phyloP scores from a whole-genome alignment of 345 rosid genomes.

The Sonneratia caseolaris region DNA sequence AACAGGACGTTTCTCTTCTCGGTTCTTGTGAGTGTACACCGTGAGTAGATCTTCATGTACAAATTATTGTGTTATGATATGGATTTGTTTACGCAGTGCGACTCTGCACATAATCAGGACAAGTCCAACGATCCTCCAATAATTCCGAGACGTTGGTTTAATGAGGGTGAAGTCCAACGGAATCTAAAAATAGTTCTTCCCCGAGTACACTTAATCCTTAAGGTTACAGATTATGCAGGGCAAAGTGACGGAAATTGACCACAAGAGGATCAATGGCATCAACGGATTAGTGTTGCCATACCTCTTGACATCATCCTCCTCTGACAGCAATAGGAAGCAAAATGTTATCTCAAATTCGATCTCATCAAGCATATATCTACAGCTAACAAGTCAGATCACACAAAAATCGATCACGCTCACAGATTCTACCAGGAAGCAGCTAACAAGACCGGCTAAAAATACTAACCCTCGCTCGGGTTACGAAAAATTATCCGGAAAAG shows the following conservation, averaged over 20 bases:
- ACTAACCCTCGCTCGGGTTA: background rate
- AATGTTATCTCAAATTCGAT: background rate
- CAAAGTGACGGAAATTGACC: no score
- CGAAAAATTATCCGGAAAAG: background rate
- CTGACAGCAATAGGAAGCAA: background rate
- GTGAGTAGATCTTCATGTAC: background rate
- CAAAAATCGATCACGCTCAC: background rate
- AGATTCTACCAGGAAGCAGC: background rate
- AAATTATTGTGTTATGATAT: background rate
- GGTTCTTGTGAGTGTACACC: background rate
- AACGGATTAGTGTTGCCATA: background rate
- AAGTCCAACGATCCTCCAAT: no score
- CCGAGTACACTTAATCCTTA: no score
- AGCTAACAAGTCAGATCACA: background rate
- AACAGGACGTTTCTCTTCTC: background rate
- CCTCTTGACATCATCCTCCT: background rate
- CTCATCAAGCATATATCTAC: background rate
- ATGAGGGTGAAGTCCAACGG: no score
- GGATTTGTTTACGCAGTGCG: background rate
- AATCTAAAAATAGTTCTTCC: no score
- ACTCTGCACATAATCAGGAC: background rate
- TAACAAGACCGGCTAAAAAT: background rate
- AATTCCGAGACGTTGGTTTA: no score
- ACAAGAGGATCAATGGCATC: no score
- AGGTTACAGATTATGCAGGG: no score